Evolutionary conservation across 176 grass and related monocot genomes (phyloP), one percentile per base, ranked within the genome.

Genomic region (Tuctoria greenei): DNA sequence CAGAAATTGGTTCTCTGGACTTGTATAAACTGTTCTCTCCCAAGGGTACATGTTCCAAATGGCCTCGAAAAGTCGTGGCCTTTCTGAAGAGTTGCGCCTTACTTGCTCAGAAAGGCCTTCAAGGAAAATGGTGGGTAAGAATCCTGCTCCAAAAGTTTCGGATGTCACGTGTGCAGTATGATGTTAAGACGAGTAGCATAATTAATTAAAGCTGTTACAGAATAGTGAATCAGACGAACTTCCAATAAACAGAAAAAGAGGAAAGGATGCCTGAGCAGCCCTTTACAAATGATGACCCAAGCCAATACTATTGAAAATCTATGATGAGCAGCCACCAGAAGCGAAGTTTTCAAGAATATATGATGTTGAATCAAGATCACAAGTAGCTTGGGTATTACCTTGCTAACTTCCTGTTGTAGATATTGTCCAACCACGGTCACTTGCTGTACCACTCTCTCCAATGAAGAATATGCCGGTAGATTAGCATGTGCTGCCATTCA

Each of bases 361-460:
- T 23, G 16, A 26, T 80, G 24, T 23, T 43, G 7, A 82, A 67
- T 57, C 27, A 51, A 61, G 55, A 66, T 21, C 1, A 47, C 37
- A 45, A 82, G 27, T 28, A 74, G 59, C 44, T 50, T 39, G 1
- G 40, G 26, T 64, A 18, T 76, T 81, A 99, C 96, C 92, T 99
- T 95, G 83, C 76, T 87, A 68, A 88, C 64, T 67, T 99, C 96
- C 74, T 93, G 84, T 55, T 95, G 87, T 67, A 99, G 74, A 79
- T 83, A 92, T 80, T 90, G 87, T 72, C 83, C 77, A 88, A 92
- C 96, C 72, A 95, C 87, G 27, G 89, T 78, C 11, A 77, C 61
- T 80, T 95, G 96, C 59, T 90, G 96, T 88, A 93, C 87, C 76
- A 99, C 80, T 70, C 80, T 95, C 77, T 95, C 96, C 87, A 99